phyloP scores from a whole-genome alignment of 257 asterid species.

The Ajuga chamaepitys region DNA sequence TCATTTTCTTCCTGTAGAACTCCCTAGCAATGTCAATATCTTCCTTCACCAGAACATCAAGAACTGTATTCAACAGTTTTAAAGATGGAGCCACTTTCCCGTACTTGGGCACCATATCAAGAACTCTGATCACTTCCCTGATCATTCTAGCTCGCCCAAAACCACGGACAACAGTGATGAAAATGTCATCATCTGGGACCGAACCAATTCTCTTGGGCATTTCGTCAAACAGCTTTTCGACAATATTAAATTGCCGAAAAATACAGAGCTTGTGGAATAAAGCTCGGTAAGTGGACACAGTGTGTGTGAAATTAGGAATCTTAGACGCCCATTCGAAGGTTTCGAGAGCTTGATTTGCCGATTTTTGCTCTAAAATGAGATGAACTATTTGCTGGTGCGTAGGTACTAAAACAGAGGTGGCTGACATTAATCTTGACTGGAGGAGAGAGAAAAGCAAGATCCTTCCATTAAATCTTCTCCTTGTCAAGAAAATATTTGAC shows the following conservation, averaged over 20 bases:
- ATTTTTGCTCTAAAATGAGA: slow-evolving; percentile 70
- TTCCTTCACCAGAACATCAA: slow-evolving; percentile 82
- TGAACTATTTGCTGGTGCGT: slow-evolving; percentile 50
- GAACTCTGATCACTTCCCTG: slow-evolving; percentile 51
- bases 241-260: slow-evolving; percentile 47
- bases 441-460: slow-evolving; percentile 1
- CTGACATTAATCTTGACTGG: slow-evolving; percentile 34
- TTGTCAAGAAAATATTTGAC: slow-evolving; percentile 15
- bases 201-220: slow-evolving; percentile 56
- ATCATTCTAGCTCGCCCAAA: slow-evolving; percentile 64
- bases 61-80: slow-evolving; percentile 74
- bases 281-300: slow-evolving; percentile 65
- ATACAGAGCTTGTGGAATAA: slow-evolving; percentile 66
- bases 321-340: slow-evolving; percentile 94
- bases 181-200: slow-evolving; percentile 64
- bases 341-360: slow-evolving; percentile 58
- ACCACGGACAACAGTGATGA: slow-evolving; percentile 69
- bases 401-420: slow-evolving; percentile 47
- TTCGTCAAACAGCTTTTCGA: slow-evolving; percentile 68
- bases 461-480: slow-evolving; percentile 3
- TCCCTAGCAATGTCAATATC: slow-evolving; percentile 85
- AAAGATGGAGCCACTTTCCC: slow-evolving; percentile 50
- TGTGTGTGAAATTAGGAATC: slow-evolving; percentile 53
- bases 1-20: slow-evolving; percentile 76
- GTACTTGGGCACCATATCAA: slow-evolving; percentile 49